phyloP scores from a whole-genome alignment of 768 basidiomycete species.

The Pleurotus eryngii region DNA sequence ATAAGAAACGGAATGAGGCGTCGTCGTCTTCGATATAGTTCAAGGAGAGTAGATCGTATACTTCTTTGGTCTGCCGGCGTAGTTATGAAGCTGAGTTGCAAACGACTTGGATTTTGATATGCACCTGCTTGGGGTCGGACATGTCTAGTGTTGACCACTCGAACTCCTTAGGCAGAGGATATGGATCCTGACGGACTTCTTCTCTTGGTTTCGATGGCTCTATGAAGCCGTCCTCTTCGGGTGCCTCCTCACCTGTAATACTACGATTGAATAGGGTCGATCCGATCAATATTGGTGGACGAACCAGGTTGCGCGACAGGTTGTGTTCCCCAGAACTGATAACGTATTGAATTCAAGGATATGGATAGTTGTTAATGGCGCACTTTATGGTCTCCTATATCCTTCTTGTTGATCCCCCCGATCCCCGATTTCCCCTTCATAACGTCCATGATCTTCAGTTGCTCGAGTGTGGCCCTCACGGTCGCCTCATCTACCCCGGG shows the following conservation, averaged over 20 bases:
- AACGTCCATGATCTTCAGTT: slow-evolving; percentile 82
- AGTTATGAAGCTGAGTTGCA: no score
- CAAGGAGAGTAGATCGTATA: slow-evolving; percentile 85
- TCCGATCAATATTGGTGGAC: neutral
- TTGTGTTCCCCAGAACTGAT: slow-evolving; percentile 95
- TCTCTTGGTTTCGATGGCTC: slow-evolving; percentile 74
- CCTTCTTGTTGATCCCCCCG: slow-evolving; percentile 74
- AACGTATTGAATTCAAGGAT: slow-evolving; percentile 1
- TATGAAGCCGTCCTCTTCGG: slow-evolving; percentile 81
- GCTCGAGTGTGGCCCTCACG: slow-evolving; percentile 66
- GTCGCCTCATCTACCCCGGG: slow-evolving; percentile 58
- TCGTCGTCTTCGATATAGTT: slow-evolving; percentile 98
- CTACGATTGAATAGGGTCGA: neutral
- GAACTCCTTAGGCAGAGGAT: slow-evolving; percentile 87
- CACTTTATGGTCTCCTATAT: slow-evolving; percentile 88
- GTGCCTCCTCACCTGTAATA: slow-evolving; percentile 54
- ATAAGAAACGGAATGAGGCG: slow-evolving; percentile 95
- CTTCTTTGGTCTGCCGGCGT: slow-evolving; percentile 71
- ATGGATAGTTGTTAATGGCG: slow-evolving; percentile 13
- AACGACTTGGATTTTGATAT: no score
- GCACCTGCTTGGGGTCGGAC: slow-evolving; percentile 67
- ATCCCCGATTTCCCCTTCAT: slow-evolving; percentile 77
- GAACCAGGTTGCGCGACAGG: slow-evolving; percentile 89
- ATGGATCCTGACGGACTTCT: slow-evolving; percentile 85
- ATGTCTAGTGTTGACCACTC: slow-evolving; percentile 88